Evolutionary conservation across 169 alveolate genomes (phyloP).

Genomic region (Plasmodium ovale): DNA sequence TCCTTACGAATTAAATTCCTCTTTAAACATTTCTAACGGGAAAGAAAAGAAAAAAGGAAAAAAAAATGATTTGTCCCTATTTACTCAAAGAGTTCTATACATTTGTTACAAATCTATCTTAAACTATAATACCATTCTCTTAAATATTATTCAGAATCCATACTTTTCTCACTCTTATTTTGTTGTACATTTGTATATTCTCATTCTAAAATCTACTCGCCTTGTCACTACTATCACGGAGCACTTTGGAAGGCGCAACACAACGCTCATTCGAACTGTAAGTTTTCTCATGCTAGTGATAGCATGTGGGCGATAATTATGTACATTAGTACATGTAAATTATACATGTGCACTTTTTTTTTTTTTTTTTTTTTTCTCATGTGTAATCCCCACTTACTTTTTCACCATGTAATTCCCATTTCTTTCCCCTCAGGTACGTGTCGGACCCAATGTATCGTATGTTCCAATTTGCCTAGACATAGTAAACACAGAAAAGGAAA

Average conservation of each 20-base stretch:
- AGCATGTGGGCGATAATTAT: background rate
- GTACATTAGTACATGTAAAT: background rate
- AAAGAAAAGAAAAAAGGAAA: slow-evolving; percentile 1
- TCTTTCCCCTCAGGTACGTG: slow-evolving; percentile 3
- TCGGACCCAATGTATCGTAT: slow-evolving; percentile 1
- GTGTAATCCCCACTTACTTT: background rate
- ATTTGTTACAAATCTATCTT: slow-evolving; percentile 45
- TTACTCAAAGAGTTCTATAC: slow-evolving; percentile 64
- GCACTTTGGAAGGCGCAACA: slow-evolving; percentile 51
- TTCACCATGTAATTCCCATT: too few relatives aligned
- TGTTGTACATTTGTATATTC: slow-evolving; percentile 39
- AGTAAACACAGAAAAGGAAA: slow-evolving; percentile 47
- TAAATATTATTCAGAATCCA: slow-evolving; percentile 35
- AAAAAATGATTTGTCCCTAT: slow-evolving; percentile 39
- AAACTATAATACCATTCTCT: slow-evolving; percentile 45
- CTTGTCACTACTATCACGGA: slow-evolving; percentile 61
- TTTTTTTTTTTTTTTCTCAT: background rate
- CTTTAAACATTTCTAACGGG: background rate
- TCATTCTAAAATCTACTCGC: slow-evolving; percentile 36
- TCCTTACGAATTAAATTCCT: slow-evolving; percentile 55
- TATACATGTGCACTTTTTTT: background rate
- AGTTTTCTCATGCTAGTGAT: background rate
- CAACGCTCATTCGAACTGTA: slow-evolving; percentile 68
- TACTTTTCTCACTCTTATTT: slow-evolving; percentile 39
- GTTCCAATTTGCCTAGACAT: slow-evolving; percentile 72